Base-by-base conservation (phyloP, 2,329 filamentous ascomycete genomes). In the Xylariales sp. region DNA sequence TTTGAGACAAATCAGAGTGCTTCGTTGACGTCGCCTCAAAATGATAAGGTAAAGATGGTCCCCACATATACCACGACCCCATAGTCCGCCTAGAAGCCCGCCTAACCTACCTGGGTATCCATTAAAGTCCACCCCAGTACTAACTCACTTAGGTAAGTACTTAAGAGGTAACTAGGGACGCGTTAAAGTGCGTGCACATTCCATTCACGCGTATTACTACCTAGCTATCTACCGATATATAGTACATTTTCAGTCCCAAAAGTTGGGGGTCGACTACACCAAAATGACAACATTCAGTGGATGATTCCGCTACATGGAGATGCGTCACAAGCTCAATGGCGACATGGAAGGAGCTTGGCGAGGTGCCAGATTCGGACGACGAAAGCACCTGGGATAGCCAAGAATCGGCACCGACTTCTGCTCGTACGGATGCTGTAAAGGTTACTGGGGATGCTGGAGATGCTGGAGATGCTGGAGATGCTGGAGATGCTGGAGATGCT, bases 281-380 rank as follows among this genome's bases (percentile, higher is more conserved):
- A 65, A 45, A 41, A 71, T 67, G 67, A 62, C 48, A 23, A 54
- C 55, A 32, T 39, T 32, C 30, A 12, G 48, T 32, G 41, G 12
- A 54, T 65, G 55, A 66, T 36, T 58, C 28, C 10, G 39, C 14
- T 43, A 62, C 56, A 59, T 65, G 23, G 76, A 73, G 68, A 81
- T 81, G 80, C 73, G 72, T 78, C 64, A 61, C 65, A 65, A 73
- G 52, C 67, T 68, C 71, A 73, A 82, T 82, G 81, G 79, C 76
- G 71, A 80, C 78, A 74, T 82, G 81, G 81, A 81, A 81, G 79
- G 79, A 80, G 76, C 74, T 80, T 78, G 81, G 81, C 74, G 80
- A 80, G 74, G 81, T 82, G 74, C 81, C 80, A 54, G 80, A 82
- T 73, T 82, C 81, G 73, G 81, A 82, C 73, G 80, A 82, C 72